Evolutionary conservation across 2,329 filamentous ascomycete genomes (phyloP).

Genomic region (Rhexocercosporidium sp.): DNA sequence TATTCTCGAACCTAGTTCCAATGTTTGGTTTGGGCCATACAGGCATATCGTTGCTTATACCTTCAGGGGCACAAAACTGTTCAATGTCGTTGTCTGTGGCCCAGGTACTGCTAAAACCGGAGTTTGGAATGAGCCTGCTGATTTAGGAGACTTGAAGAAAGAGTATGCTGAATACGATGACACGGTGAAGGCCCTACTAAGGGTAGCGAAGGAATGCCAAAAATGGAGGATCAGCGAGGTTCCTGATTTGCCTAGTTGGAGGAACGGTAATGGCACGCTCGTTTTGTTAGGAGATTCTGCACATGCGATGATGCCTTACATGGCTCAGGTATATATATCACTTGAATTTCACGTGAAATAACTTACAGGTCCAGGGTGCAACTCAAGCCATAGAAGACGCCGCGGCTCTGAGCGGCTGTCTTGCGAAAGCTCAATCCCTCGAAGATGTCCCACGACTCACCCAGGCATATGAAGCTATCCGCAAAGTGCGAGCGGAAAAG

Average conservation of each 20-base stretch:
- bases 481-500: slow-evolving; percentile 16
- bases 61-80: neutral
- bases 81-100: slow-evolving; percentile 6
- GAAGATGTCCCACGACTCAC: neutral
- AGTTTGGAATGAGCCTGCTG: slow-evolving; percentile 5
- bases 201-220: neutral
- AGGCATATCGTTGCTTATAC: slow-evolving; percentile 19
- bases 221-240: slow-evolving; percentile 16
- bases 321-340: slow-evolving; percentile 5
- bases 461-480: slow-evolving; percentile 13
- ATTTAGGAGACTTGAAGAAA: slow-evolving; percentile 5
- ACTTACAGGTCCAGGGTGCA: neutral
- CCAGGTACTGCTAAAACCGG: neutral
- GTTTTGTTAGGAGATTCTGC: slow-evolving; percentile 13
- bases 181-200: slow-evolving; percentile 1
- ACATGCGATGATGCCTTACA: slow-evolving; percentile 20
- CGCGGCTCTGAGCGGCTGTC: neutral
- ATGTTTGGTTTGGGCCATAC: slow-evolving; percentile 11
- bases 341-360: too few relatives aligned
- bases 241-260: slow-evolving; percentile 4
- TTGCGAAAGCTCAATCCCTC: neutral
- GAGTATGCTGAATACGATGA: slow-evolving; percentile 13
- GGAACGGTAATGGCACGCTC: slow-evolving; percentile 5
- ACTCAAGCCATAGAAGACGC: slow-evolving; percentile 12
- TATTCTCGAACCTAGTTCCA: neutral